A percentile compares a stretch with the other conserved stretches of the same genome.
phyloP scores from a whole-genome alignment of 1,139 yeast genomes.

The Pichia sp. region DNA sequence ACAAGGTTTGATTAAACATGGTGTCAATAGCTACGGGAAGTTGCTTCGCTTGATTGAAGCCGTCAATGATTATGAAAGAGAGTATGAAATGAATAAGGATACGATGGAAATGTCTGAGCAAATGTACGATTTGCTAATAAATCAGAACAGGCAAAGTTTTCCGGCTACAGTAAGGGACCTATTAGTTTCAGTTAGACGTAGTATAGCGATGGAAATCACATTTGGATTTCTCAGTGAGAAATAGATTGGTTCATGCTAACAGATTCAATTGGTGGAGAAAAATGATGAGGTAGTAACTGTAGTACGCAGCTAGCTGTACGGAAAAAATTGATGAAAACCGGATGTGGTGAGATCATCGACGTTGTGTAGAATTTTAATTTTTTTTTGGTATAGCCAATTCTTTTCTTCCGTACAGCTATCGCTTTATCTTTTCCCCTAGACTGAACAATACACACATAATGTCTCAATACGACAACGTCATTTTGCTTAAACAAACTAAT shows the following conservation, averaged over 20 bases:
- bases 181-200: conserved; percentile 4
- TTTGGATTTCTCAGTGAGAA: conserved; percentile 11
- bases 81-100: conserved; percentile 11
- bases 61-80: conserved; percentile 21
- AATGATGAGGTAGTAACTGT: too few species aligned
- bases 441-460: conserved; percentile 4
- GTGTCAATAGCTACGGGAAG: conserved; percentile 16
- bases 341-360: neutral
- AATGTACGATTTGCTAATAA: conserved; percentile 15
- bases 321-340: too few species aligned
- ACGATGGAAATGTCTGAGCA: conserved; percentile 8
- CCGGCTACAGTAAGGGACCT: conserved; percentile 1
- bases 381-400: neutral
- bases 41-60: conserved; percentile 21
- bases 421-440: too few species aligned
- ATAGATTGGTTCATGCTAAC: neutral
- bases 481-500: conserved; percentile 76
- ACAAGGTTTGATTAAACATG: conserved; percentile 17
- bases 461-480: conserved; percentile 42
- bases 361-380: too few species aligned
- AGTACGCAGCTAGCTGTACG: too few species aligned
- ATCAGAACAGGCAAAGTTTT: neutral
- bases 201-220: conserved; percentile 10
- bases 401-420: neutral
- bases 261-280: too few species aligned